Evolutionary conservation across 2,329 filamentous ascomycete species (phyloP).

Genomic region (Chrysosphaeria jannelii): DNA sequence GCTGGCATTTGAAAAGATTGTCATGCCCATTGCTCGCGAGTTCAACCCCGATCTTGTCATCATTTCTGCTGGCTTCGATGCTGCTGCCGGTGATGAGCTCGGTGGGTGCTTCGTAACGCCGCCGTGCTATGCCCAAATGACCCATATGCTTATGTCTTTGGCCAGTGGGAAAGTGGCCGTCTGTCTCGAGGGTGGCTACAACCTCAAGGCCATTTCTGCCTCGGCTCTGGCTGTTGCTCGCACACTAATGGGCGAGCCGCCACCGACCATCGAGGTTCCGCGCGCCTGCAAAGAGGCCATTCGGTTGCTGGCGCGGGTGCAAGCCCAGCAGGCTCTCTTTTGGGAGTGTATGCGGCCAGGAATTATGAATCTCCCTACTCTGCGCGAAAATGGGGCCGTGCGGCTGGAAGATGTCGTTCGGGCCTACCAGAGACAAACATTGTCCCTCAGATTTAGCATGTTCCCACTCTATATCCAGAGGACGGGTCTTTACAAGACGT

Average conservation of each 20-base stretch:
- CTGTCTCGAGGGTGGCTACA: constrained; percentile 88
- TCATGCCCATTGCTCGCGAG: constrained; percentile 87
- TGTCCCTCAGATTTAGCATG: constrained; percentile 51
- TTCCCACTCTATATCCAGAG: constrained; percentile 52
- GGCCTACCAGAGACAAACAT: constrained; percentile 37
- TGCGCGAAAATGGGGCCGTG: constrained; percentile 18
- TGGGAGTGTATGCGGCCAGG: constrained; percentile 72
- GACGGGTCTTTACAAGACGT: constrained; percentile 40
- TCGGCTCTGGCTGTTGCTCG: constrained; percentile 76
- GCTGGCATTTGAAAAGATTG: constrained; percentile 78
- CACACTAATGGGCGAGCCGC: constrained; percentile 87
- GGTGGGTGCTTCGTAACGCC: constrained; percentile 84
- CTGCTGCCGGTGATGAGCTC: constrained; percentile 72
- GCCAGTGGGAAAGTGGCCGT: constrained; percentile 73
- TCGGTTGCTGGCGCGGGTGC: constrained; percentile 24
- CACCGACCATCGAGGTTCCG: constrained; percentile 26
- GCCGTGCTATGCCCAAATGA: constrained; percentile 89
- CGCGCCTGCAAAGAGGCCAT: constrained; percentile 26
- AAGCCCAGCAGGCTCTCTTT: constrained; percentile 32
- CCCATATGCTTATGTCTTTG: constrained; percentile 92
- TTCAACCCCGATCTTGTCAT: constrained; percentile 89
- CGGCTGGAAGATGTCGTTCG: constrained; percentile 58
- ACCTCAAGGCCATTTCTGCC: constrained; percentile 69
- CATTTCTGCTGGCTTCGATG: constrained; percentile 86
- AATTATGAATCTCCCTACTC: constrained; percentile 20